These are phyloP conservation scores for Leccinum ochraceum DNA, from an alignment of 768 basidiomycete species.

Conservation along the genomic window DNA sequence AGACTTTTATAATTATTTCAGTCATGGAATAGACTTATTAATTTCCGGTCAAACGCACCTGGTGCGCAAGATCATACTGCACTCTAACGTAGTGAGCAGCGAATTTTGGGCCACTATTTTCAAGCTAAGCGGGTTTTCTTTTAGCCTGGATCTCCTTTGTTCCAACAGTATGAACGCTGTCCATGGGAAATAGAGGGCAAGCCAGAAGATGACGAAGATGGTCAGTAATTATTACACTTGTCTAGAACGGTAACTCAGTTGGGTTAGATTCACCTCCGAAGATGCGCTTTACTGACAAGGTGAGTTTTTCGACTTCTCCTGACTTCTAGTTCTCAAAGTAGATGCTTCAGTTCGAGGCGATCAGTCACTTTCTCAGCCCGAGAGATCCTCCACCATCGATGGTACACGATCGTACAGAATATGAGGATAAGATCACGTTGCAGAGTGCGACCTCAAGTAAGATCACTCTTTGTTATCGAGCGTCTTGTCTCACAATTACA, in stretches of 20 bases:
- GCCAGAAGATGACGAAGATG: conserved; percentile 84
- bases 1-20: conserved; percentile 96
- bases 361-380: conserved; percentile 75
- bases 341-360: conserved; percentile 68
- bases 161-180: conserved; percentile 90
- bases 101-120: not conserved
- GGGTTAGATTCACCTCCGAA: conserved; percentile 68
- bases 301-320: conserved; percentile 28
- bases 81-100: conserved; percentile 78
- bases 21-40: conserved; percentile 87
- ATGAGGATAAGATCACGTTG: conserved; percentile 68
- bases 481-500: conserved; percentile 1
- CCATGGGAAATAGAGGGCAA: conserved; percentile 84
- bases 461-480: conserved; percentile 28
- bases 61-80: conserved; percentile 83
- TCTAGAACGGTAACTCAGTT: conserved; percentile 1
- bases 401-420: conserved; percentile 77
- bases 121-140: conserved; percentile 2
- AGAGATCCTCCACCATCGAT: conserved; percentile 77
- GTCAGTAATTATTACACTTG: conserved; percentile 37
- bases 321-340: not conserved
- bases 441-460: conserved; percentile 69
- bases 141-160: conserved; percentile 85
- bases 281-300: conserved; percentile 72
- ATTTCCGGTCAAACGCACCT: conserved; percentile 69